Evolutionary conservation across 306 rosid genomes (phyloP), one percentile per base, ranked within the genome.

Genomic region (Aeschynomene evenia): DNA sequence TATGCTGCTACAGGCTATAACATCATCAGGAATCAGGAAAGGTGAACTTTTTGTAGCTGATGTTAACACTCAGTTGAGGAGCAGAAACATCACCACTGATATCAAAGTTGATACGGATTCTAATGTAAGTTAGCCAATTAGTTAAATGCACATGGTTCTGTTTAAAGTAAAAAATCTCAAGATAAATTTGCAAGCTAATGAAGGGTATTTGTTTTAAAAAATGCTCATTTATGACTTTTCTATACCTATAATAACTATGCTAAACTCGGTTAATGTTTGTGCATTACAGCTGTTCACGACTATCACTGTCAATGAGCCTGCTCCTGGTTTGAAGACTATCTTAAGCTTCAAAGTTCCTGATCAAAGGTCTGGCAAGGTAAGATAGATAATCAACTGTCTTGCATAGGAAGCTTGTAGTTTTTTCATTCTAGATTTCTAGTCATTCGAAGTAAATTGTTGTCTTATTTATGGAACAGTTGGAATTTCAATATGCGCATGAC

Each of bases 301-400:
- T 28, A 53, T 94, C 36, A 87, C 95, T 4, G 54, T 88, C 45
- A 89, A 88, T 74, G 92, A 94, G 71, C 86, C 96, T 63, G 69
- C 86, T 45, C 98, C 97, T 76, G 98, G 98, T 60, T n/a, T 90
- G 81, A 94, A 90, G 90, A 59, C 92, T 74, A 88, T 94, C 23
- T 19, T 94, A 36, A 90, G 80, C 87, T 84, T 84, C 84, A 88
- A 76, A 70, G 83, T 90, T 80, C 98, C 98, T 50, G 98, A 94
- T 70, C 97, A 91, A 59, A 88, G 87, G 76, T 90, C 98, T 76
- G 96, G 97, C 61, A 94, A 90, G 98, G 98, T 94, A 63, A 81
- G 86, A 79, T 63, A 58, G 10, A 79, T 63, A 58, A 7, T 68
- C 21, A 39, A 40, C 51, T 61, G 50, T 56, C 34, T 62, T 63